Evolutionary conservation across 2,329 filamentous ascomycete genomes (phyloP).

Genomic region (Ophiocordyceps robertsii): DNA sequence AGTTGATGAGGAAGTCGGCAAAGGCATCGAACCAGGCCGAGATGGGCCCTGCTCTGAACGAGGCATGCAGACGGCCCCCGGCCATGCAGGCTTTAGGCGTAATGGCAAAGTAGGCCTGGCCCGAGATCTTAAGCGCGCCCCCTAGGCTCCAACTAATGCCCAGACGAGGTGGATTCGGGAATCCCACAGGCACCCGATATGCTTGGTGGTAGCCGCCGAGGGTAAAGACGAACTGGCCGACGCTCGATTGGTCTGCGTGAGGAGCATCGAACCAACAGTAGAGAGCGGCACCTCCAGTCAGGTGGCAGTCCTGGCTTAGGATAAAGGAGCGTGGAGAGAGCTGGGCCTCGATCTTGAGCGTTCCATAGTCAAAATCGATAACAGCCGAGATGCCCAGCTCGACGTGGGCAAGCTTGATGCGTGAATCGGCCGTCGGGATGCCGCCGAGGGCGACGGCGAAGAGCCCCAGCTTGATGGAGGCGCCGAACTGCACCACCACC

Average conservation of each 20-base stretch:
- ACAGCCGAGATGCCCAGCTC: constrained; percentile 21
- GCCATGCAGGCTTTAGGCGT: constrained; percentile 30
- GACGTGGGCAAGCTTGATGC: constrained; percentile 18
- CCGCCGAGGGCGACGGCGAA: constrained; percentile 17
- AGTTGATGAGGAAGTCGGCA: constrained; percentile 27
- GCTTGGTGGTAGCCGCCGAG: constrained; percentile 30
- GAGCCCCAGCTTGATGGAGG: constrained; percentile 18
- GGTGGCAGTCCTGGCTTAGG: constrained; percentile 22
- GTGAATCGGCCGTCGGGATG: constrained; percentile 10
- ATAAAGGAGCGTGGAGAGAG: constrained; percentile 26
- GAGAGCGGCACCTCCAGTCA: too few species aligned
- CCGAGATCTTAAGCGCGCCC: constrained; percentile 17
- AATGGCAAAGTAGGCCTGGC: constrained; percentile 30
- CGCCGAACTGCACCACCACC: constrained; percentile 17
- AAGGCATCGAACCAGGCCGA: constrained; percentile 25
- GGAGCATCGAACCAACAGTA: constrained; percentile 21
- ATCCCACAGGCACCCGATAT: constrained; percentile 19
- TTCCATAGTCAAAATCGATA: constrained; percentile 20
- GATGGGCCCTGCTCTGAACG: constrained; percentile 17
- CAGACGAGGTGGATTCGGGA: constrained; percentile 23
- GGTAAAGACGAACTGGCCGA: constrained; percentile 29
- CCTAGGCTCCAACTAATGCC: constrained; percentile 22
- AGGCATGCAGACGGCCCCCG: constrained; percentile 19
- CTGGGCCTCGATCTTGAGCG: constrained; percentile 22
- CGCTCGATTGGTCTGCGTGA: constrained; percentile 5